Evolutionary conservation across 1,284 basidiomycete genomes (phyloP).

Genomic region (Cutaneotrichosporon arboriforme): DNA sequence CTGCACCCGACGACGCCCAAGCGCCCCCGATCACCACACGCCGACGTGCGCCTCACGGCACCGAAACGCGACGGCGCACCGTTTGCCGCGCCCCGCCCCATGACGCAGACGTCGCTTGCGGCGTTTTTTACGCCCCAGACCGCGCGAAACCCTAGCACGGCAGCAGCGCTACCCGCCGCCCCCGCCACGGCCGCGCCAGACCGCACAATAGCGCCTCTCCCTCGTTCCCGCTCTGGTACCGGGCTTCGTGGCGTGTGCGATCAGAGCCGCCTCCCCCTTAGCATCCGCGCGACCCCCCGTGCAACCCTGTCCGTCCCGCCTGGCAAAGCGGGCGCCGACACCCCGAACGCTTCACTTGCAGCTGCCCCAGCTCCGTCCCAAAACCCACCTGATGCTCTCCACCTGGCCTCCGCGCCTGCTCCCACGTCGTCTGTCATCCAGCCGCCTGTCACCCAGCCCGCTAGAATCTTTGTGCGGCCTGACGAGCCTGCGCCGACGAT

Average conservation of each 20-base stretch:
- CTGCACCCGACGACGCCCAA: background rate
- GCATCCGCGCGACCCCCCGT: background rate
- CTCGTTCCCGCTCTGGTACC: background rate
- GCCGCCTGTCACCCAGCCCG: too few relatives aligned
- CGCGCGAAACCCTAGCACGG: background rate
- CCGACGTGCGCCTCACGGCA: background rate
- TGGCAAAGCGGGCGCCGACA: background rate
- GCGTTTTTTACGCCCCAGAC: constrained; percentile 2
- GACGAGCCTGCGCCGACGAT: too few relatives aligned
- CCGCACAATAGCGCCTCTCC: constrained; percentile 1
- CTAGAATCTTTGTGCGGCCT: too few relatives aligned
- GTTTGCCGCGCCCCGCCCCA: background rate
- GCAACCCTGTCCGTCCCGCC: background rate
- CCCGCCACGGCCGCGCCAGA: background rate
- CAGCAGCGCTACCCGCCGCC: background rate
- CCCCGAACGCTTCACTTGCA: too few relatives aligned
- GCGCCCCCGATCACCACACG: background rate
- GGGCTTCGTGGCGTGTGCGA: too few relatives aligned
- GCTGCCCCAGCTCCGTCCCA: too few relatives aligned
- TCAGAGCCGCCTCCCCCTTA: background rate
- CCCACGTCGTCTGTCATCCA: too few relatives aligned
- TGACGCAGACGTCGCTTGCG: background rate
- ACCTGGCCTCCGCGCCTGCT: too few relatives aligned
- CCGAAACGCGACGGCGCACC: background rate
- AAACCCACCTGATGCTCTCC: too few relatives aligned